These are phyloP conservation scores for Yamadazyma songkhlaensis DNA, from an alignment of 1,139 yeast genomes.

Conservation along the genomic window DNA sequence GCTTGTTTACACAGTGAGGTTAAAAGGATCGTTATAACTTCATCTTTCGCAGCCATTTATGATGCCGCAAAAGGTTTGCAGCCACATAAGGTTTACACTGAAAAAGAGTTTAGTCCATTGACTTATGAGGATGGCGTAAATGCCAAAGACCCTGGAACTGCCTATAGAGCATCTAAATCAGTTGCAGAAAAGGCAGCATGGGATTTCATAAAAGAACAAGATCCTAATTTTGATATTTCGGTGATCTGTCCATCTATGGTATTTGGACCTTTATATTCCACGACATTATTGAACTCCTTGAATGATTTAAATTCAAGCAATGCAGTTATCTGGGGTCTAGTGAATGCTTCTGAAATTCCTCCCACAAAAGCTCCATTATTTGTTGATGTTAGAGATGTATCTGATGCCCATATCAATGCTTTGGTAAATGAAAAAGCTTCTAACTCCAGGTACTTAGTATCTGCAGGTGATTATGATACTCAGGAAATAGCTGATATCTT, in stretches of 20 bases:
- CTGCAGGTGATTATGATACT: slow-evolving; percentile 26
- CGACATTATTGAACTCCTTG: slow-evolving; percentile 14
- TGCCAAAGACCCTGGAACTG: slow-evolving; percentile 19
- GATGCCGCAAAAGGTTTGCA: slow-evolving; percentile 13
- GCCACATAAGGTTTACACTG: slow-evolving; percentile 18
- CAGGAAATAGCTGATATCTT: slow-evolving; percentile 25
- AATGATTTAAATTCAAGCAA: slow-evolving; percentile 23
- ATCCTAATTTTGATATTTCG: slow-evolving; percentile 23
- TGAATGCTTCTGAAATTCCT: slow-evolving; percentile 19
- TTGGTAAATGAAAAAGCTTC: slow-evolving; percentile 20
- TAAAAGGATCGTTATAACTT: slow-evolving; percentile 24
- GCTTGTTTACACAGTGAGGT: slow-evolving; percentile 21
- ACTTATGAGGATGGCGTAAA: slow-evolving; percentile 34
- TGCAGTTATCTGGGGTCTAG: slow-evolving; percentile 17
- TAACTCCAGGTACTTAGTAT: slow-evolving; percentile 27
- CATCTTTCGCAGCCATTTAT: slow-evolving; percentile 22
- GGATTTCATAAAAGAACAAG: slow-evolving; percentile 38
- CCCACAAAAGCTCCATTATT: slow-evolving; percentile 23
- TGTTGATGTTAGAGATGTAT: slow-evolving; percentile 41
- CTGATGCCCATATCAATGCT: slow-evolving; percentile 32
- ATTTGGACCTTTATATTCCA: slow-evolving; percentile 36
- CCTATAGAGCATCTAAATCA: slow-evolving; percentile 32
- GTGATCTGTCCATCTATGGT: slow-evolving; percentile 32
- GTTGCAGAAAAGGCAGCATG: slow-evolving; percentile 45
- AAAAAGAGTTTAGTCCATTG: slow-evolving; percentile 37